Evolutionary conservation across 1,284 basidiomycete species (phyloP), one percentile per base, ranked within the genome.

Genomic region (Tilletiopsis washingtonensis): DNA sequence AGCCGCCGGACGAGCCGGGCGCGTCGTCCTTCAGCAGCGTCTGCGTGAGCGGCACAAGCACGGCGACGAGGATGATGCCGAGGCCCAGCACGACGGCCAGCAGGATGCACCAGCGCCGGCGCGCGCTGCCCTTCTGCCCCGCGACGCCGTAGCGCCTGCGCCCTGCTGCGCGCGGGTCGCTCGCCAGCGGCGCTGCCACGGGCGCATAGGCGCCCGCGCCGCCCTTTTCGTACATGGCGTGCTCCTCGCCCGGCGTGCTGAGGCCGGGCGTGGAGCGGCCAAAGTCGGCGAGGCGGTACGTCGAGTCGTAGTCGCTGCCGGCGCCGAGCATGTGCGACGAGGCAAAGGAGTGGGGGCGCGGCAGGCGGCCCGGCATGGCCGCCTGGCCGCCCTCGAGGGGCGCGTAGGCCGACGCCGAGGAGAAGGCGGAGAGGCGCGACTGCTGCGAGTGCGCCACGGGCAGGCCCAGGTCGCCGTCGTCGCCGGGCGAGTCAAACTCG

Each of bases 301-400:
- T 52, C 17, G 60, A 60, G 34, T 62, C 62, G 34, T 64, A 64
- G 39, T 64, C 62, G 45, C 50, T 59, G 20, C 49, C 49, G 1
- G 52, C 53, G 43, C 52, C 47, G 19, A 61, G 43, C 53, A 61
- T 51, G 41, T 53, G 51, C 4, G 61, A 59, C 47, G 59, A 61
- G 37, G 61, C 56, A 5, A 55, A 12, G 12, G 53, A 55, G 1
- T 39, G 19, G 3, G 56, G 53, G 1, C 58, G 32, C 29, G n/a
- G 39, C 17, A 36, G 9, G 12, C 23, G 12, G 21, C 7, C 17
- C 17, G 41, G 17, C 17, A 20, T 34, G 21, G 34, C 23, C n/a
- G n/a, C 15, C 43, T 44, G 23, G 20, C 34, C 46, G 12, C 21
- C 34, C 17, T 24, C 41, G 11, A 47, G 9, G 26, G 46, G 46